Percentiles rank a stretch among this genome's conserved stretches.
Conservation (phyloP, 345 rosid species). For the Rhizophora apiculata region DNA sequence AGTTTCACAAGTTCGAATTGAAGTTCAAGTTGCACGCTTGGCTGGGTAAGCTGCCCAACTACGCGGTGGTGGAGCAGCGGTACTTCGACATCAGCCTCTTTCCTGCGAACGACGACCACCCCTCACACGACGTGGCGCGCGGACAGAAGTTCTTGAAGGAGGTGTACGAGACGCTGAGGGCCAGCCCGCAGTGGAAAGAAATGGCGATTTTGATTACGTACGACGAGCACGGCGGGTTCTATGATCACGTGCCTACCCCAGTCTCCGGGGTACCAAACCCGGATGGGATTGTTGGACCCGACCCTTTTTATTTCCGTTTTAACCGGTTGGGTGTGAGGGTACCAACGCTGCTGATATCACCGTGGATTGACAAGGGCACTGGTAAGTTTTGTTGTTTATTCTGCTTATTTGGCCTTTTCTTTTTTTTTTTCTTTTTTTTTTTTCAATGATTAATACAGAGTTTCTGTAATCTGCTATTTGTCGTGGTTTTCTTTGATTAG, state of each 20-base stretch:
- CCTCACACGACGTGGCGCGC: slow-evolving; percentile 83
- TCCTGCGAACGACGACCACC: slow-evolving; percentile 96
- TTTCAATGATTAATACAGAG: background rate
- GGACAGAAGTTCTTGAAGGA: slow-evolving; percentile 95
- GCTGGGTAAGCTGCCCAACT: slow-evolving; percentile 73
- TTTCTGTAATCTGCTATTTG: background rate
- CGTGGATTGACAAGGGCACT: slow-evolving; percentile 91
- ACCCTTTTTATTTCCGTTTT: slow-evolving; percentile 85
- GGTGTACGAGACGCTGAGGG: slow-evolving; percentile 82
- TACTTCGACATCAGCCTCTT: slow-evolving; percentile 60
- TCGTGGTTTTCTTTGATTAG: background rate
- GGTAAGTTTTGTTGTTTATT: slow-evolving; percentile 42
- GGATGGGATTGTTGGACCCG: slow-evolving; percentile 87
- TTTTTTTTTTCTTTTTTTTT: background rate
- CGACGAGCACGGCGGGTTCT: slow-evolving; percentile 96
- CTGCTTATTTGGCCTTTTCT: background rate
- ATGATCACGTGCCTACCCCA: slow-evolving; percentile 96
- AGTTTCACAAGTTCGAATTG: slow-evolving; percentile 62
- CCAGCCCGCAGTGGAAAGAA: slow-evolving; percentile 97
- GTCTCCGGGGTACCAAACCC: slow-evolving; percentile 76
- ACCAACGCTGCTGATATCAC: slow-evolving; percentile 76
- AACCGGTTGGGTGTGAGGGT: slow-evolving; percentile 91
- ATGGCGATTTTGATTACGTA: slow-evolving; percentile 87
- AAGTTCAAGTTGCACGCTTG: slow-evolving; percentile 68
- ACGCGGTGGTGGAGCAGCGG: slow-evolving; percentile 83